phyloP scores from a whole-genome alignment of 345 rosid genomes.

The Stellera chamaejasme region DNA sequence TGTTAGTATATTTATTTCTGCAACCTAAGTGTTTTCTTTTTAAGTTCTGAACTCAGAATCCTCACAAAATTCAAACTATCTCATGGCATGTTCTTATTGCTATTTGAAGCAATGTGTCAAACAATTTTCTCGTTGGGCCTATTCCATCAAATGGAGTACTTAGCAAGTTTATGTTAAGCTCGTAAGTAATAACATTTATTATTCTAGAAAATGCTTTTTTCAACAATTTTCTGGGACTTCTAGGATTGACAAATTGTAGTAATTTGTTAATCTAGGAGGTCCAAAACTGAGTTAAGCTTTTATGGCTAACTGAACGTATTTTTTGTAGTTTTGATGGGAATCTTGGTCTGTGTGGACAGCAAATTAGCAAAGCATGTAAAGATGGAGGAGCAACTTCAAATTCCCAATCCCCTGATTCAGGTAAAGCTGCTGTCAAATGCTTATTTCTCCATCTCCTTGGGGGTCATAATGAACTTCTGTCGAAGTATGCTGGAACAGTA shows the following conservation, averaged over 20 bases:
- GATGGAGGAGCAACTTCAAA: conserved; percentile 41
- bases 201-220: conserved; percentile 1
- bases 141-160: conserved; percentile 79
- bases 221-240: neutral
- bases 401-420: conserved; percentile 35
- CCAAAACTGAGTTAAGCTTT: conserved; percentile 4
- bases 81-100: conserved; percentile 21
- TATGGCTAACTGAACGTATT: conserved; percentile 11
- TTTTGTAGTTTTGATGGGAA: conserved; percentile 72
- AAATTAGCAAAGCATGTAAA: conserved; percentile 53
- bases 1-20: conserved; percentile 51
- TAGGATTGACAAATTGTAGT: neutral
- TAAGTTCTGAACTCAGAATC: neutral
- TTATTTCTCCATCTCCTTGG: too few relatives aligned
- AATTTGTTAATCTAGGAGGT: neutral
- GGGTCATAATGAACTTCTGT: too few relatives aligned
- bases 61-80: neutral
- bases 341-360: conserved; percentile 76
- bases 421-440: conserved; percentile 23
- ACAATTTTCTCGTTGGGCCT: conserved; percentile 76
- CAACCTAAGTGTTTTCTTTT: conserved; percentile 6
- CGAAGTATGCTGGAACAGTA: too few relatives aligned
- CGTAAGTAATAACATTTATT: conserved; percentile 43
- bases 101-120: conserved; percentile 68
- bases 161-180: conserved; percentile 41